Percentiles rank a stretch among this genome's conserved stretches.
Conservation (phyloP, 768 basidiomycete species). For the Mycena vulgaris region DNA sequence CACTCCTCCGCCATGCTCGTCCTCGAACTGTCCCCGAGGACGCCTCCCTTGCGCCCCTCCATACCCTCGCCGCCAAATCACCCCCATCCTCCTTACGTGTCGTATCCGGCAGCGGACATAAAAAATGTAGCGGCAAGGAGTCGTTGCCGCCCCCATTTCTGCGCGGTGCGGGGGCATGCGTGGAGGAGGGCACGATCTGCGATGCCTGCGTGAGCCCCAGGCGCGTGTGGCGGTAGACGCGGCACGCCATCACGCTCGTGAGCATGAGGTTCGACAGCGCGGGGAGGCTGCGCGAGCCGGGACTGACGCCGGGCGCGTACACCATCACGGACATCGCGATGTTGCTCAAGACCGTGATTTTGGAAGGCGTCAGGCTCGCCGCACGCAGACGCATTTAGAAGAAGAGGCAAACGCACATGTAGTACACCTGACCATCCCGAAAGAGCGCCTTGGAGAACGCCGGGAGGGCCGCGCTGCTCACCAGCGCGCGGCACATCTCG, state of each 20-base stretch:
- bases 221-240: constrained; percentile 14
- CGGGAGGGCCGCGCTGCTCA: neutral
- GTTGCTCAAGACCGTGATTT: neutral
- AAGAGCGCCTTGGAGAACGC: constrained; percentile 5
- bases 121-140: no score
- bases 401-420: no score
- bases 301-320: neutral
- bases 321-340: neutral
- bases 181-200: neutral
- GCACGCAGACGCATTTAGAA: no score
- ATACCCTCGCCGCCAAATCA: no score
- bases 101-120: no score
- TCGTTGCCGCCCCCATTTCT: no score
- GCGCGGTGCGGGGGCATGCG: no score
- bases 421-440: constrained; percentile 2
- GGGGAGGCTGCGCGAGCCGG: neutral
- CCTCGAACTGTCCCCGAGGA: no score
- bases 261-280: constrained; percentile 8
- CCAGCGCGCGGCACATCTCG: neutral
- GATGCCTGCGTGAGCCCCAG: constrained; percentile 6
- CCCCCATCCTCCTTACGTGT: no score
- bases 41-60: no score
- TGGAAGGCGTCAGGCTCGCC: neutral
- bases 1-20: no score
- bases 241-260: constrained; percentile 26